Conservation (phyloP, 129 eudicot genomes). For the Helichrysum umbraculigerum region DNA sequence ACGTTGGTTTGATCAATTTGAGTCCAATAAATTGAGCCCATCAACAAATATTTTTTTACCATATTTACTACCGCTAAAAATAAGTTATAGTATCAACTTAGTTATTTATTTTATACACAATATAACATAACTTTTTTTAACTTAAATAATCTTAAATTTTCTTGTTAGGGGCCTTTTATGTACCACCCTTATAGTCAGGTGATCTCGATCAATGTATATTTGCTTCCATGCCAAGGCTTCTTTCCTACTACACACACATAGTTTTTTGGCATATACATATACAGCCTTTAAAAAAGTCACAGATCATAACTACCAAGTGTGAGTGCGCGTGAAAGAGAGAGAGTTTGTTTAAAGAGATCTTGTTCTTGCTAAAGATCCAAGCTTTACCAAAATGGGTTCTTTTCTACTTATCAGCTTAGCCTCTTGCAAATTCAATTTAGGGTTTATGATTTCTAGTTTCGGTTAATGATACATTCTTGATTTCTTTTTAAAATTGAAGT, state of each 20-base stretch:
- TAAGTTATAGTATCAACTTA: too few species aligned
- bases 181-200: not conserved
- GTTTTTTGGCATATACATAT: not conserved
- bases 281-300: conserved; percentile 30
- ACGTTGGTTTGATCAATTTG: too few species aligned
- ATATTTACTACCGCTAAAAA: too few species aligned
- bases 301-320: conserved; percentile 38
- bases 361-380: conserved; percentile 26
- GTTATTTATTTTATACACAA: not conserved
- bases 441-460: conserved; percentile 17
- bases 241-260: not conserved
- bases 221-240: conserved; percentile 17
- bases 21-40: too few species aligned
- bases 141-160: not conserved
- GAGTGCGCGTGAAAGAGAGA: conserved; percentile 31
- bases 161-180: not conserved
- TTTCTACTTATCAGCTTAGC: conserved; percentile 17
- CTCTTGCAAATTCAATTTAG: conserved; percentile 22
- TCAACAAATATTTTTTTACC: too few species aligned
- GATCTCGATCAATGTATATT: conserved; percentile 3
- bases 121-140: not conserved
- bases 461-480: conserved; percentile 13
- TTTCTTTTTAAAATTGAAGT: conserved; percentile 3
- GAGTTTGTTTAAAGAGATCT: conserved; percentile 15
- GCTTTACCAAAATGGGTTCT: conserved; percentile 25